Percentiles rank a stretch among this genome's conserved stretches.
phyloP scores from a whole-genome alignment of 805 yeast genomes.

The Lachancea fermentati region DNA sequence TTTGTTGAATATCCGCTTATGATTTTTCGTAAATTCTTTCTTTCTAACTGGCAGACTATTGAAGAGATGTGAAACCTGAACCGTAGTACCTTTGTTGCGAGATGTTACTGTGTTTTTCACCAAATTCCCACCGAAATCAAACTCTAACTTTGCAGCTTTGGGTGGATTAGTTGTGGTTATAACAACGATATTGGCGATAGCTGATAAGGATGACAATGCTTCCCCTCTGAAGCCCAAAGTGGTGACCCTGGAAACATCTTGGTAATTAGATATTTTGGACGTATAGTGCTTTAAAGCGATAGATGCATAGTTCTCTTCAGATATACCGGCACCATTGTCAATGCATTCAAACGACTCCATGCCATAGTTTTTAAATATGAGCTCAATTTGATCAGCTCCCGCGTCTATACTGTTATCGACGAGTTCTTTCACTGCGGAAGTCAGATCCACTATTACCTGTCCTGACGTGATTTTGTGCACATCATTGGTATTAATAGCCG shows the following conservation, averaged over 20 bases:
- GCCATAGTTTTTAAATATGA: conserved; percentile 67
- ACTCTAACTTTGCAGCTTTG: conserved; percentile 50
- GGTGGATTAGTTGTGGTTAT: conserved; percentile 54
- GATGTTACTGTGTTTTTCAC: conserved; percentile 36
- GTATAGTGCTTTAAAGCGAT: conserved; percentile 63
- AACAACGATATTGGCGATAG: conserved; percentile 44
- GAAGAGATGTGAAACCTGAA: conserved; percentile 56
- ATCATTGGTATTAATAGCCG: conserved; percentile 44
- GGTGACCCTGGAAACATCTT: conserved; percentile 44
- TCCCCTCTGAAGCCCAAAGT: conserved; percentile 80
- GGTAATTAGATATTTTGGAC: conserved; percentile 54
- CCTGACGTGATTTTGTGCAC: conserved; percentile 82
- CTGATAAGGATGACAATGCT: conserved; percentile 66
- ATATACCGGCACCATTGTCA: conserved; percentile 68
- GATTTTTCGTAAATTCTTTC: conserved; percentile 62
- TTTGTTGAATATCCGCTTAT: conserved; percentile 66
- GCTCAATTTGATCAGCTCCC: conserved; percentile 56
- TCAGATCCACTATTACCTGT: conserved; percentile 80
- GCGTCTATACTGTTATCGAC: conserved; percentile 89
- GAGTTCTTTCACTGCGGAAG: conserved; percentile 76
- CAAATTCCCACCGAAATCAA: conserved; percentile 51
- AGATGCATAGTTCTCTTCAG: conserved; percentile 42
- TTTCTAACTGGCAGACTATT: conserved; percentile 73
- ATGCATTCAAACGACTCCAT: conserved; percentile 58
- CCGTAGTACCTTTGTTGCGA: conserved; percentile 66